phyloP scores from a whole-genome alignment of 768 basidiomycete genomes.

The Rhizopogon vinicolor region DNA sequence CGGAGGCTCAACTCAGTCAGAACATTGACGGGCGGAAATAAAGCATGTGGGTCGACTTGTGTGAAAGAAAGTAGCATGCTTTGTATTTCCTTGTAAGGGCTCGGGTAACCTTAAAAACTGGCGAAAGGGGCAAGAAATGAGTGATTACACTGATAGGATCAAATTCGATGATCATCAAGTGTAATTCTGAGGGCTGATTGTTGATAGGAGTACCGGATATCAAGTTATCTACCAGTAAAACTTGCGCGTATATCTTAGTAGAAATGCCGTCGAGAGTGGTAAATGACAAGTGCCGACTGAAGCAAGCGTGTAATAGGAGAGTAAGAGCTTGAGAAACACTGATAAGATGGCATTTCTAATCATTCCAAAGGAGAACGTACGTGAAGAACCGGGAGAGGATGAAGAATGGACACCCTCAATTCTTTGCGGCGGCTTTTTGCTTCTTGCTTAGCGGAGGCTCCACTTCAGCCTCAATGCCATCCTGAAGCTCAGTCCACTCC shows the following conservation, averaged over 20 bases:
- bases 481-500: slow-evolving; percentile 23
- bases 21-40: slow-evolving; percentile 18
- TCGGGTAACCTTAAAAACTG: too few relatives aligned
- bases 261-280: too few relatives aligned
- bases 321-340: not conserved
- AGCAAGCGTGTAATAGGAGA: not conserved
- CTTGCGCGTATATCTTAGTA: too few relatives aligned
- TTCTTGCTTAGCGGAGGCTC: slow-evolving; percentile 18
- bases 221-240: too few relatives aligned
- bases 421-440: not conserved
- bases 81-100: too few relatives aligned
- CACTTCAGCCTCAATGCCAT: slow-evolving; percentile 18
- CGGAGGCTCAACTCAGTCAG: slow-evolving; percentile 31
- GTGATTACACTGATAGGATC: too few relatives aligned
- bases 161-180: too few relatives aligned
- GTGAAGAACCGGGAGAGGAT: not conserved
- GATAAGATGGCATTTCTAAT: not conserved
- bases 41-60: not conserved
- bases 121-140: too few relatives aligned
- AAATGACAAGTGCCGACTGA: not conserved
- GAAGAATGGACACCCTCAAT: not conserved
- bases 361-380: not conserved
- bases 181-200: too few relatives aligned
- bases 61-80: not conserved
- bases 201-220: too few relatives aligned